phyloP scores from a whole-genome alignment of 2,329 filamentous ascomycete genomes.

The Venturia carpophila region DNA sequence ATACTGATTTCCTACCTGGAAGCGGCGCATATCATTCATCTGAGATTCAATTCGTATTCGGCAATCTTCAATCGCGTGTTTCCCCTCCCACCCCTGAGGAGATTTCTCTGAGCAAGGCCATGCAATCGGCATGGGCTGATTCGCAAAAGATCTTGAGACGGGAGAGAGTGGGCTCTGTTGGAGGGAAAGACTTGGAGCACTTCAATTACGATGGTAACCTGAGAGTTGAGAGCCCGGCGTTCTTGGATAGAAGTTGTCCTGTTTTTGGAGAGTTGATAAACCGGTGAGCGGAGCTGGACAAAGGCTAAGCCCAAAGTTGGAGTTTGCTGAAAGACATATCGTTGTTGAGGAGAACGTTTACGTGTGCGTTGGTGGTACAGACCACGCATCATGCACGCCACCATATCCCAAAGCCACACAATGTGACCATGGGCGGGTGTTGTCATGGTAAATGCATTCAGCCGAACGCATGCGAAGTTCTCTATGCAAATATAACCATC shows the following conservation, averaged over 20 bases:
- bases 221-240: neutral
- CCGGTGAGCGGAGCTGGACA: neutral
- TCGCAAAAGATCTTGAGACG: slow-evolving; percentile 30
- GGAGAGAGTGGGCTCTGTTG: slow-evolving; percentile 21
- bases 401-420: no score
- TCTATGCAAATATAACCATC: no score
- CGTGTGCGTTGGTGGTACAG: no score
- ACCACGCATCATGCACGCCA: no score
- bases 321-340: no score
- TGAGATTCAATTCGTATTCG: slow-evolving; percentile 32
- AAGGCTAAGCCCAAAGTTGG: no score
- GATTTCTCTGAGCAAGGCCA: slow-evolving; percentile 18
- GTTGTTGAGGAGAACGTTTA: no score
- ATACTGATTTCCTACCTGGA: slow-evolving; percentile 26
- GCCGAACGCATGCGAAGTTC: no score
- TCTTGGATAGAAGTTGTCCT: slow-evolving; percentile 10
- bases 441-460: no score
- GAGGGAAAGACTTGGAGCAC: neutral
- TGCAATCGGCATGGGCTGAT: slow-evolving; percentile 30
- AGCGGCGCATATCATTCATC: slow-evolving; percentile 31
- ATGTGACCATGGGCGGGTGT: no score
- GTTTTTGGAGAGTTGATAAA: neutral
- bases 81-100: slow-evolving; percentile 26
- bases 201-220: slow-evolving; percentile 11
- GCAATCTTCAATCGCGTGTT: slow-evolving; percentile 26